A percentile compares a stretch with the other conserved stretches of the same genome.
These are phyloP conservation scores for Calonectria pseudoreteaudii DNA, from an alignment of 2,329 filamentous ascomycete genomes.

Conservation along the genomic window DNA sequence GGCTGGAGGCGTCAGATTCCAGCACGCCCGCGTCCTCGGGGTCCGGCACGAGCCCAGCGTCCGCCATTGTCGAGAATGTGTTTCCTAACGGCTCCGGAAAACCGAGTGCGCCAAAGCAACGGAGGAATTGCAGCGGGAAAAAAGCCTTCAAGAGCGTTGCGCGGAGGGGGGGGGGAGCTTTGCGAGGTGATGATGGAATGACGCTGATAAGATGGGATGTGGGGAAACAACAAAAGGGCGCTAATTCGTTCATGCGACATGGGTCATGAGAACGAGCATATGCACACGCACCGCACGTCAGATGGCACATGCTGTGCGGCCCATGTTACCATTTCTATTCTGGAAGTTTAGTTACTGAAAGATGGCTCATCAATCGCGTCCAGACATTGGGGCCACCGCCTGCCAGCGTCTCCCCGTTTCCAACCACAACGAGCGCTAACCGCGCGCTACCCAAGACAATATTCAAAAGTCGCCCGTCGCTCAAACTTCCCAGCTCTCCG, in stretches of 20 bases:
- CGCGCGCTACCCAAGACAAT: conserved; percentile 54
- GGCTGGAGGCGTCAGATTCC: conserved; percentile 10
- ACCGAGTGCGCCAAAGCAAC: not conserved
- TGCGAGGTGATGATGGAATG: not conserved
- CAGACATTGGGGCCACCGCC: conserved; percentile 8
- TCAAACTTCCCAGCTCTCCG: conserved; percentile 54
- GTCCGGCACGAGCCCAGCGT: not conserved
- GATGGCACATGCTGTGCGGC: not conserved
- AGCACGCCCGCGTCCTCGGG: not conserved
- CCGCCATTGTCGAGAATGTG: not conserved
- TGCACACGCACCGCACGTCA: not conserved
- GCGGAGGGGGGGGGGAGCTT: not conserved
- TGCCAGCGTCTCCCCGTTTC: conserved; percentile 44
- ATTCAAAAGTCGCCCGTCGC: conserved; percentile 54
- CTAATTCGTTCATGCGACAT: conserved; percentile 7
- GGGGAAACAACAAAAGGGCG: not conserved
- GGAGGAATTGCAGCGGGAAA: not conserved
- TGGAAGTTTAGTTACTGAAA: not conserved
- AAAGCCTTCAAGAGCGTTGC: not conserved
- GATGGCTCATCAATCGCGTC: conserved; percentile 5
- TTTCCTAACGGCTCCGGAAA: not conserved
- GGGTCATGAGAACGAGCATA: conserved; percentile 1
- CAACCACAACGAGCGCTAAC: conserved; percentile 49
- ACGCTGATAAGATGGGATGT: conserved; percentile 1
- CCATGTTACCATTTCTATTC: not conserved